These are phyloP conservation scores for Boletus albobrunnescens DNA, from an alignment of 1,284 basidiomycete genomes.

Conservation along the genomic window DNA sequence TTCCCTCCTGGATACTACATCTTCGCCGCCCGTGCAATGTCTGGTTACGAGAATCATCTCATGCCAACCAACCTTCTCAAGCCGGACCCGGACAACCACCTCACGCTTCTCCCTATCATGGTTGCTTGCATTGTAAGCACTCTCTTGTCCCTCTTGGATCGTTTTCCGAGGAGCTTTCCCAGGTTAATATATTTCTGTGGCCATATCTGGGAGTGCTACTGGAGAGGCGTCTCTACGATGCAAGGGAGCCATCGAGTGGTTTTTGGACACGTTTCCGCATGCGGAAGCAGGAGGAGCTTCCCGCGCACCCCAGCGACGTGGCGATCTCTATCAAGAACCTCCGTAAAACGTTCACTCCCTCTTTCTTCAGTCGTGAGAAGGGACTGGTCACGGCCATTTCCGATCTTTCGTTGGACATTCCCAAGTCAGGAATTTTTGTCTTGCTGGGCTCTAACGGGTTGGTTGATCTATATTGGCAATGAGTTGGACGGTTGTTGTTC, in stretches of 20 bases:
- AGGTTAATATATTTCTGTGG: conserved; percentile 72
- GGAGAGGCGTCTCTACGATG: conserved; percentile 62
- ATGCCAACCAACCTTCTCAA: conserved; percentile 49
- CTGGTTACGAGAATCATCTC: conserved; percentile 61
- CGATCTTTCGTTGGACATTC: conserved; percentile 63
- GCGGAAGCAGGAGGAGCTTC: conserved; percentile 14
- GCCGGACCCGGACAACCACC: conserved; percentile 55
- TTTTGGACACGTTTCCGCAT: conserved; percentile 31
- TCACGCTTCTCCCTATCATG: conserved; percentile 57
- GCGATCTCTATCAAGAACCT: conserved; percentile 62
- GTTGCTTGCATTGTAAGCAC: conserved; percentile 58
- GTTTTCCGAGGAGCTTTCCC: background rate
- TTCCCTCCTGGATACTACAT: conserved; percentile 76
- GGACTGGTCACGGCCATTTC: conserved; percentile 54
- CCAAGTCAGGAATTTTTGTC: conserved; percentile 69
- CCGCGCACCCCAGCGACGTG: conserved; percentile 37
- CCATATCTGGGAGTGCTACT: conserved; percentile 57
- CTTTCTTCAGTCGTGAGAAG: conserved; percentile 38
- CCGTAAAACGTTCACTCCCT: conserved; percentile 52
- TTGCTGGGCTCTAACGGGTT: conserved; percentile 72
- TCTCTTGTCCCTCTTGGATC: background rate
- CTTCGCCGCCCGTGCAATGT: conserved; percentile 64
- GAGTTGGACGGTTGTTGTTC: background rate
- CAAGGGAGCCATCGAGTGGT: conserved; percentile 38
- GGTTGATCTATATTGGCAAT: conserved; percentile 31